Evolutionary conservation across 148 eudicot genomes (phyloP).

Genomic region (Persicaria maculosa): DNA sequence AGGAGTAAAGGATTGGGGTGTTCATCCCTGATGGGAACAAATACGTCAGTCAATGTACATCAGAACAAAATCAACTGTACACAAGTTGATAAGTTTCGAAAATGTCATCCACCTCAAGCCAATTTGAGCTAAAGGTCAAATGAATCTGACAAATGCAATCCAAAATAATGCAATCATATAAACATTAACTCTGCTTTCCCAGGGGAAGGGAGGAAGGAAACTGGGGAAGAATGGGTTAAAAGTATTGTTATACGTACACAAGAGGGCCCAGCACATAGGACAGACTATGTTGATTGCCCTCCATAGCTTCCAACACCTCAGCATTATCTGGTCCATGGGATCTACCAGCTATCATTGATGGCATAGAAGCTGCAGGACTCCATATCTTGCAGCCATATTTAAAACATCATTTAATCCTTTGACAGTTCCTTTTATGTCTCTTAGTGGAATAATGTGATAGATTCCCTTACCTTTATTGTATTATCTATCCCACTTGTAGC

Average conservation of each 20-base stretch:
- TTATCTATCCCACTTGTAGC: constrained; percentile 91
- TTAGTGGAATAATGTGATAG: constrained; percentile 1
- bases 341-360: constrained; percentile 60
- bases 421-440: not conserved
- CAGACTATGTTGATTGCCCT: constrained; percentile 68
- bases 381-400: constrained; percentile 56
- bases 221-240: not conserved
- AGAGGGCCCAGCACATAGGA: constrained; percentile 20
- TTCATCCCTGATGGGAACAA: too few species aligned
- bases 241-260: not conserved
- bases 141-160: not conserved
- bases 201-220: not conserved
- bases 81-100: not conserved
- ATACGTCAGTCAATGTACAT: too few species aligned
- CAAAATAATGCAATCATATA: not conserved
- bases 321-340: constrained; percentile 58
- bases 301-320: constrained; percentile 71
- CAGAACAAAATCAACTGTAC: too few species aligned
- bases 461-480: constrained; percentile 65
- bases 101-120: not conserved
- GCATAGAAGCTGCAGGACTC: constrained; percentile 66
- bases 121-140: not conserved
- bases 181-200: too few species aligned
- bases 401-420: not conserved
- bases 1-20: too few species aligned